Conservation (phyloP, 257 asterid genomes). For the Ehretia macrophylla region DNA sequence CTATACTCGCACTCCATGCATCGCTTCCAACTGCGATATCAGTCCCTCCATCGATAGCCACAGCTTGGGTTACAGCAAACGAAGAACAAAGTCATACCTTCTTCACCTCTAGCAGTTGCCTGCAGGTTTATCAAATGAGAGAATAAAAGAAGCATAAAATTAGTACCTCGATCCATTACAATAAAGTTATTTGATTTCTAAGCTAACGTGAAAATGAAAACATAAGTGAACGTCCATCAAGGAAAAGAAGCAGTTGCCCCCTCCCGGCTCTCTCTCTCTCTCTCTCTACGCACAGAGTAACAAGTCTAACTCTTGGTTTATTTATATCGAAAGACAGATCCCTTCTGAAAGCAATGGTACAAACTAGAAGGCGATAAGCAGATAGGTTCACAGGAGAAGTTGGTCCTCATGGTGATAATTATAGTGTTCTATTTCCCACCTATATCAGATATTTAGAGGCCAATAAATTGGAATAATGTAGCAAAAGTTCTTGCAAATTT, state of each 20-base stretch:
- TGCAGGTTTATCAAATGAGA: slow-evolving; percentile 22
- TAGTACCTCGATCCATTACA: background rate
- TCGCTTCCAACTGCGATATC: slow-evolving; percentile 4
- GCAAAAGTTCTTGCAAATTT: background rate
- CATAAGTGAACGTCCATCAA: background rate
- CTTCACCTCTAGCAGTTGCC: slow-evolving; percentile 98
- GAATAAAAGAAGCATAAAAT: background rate
- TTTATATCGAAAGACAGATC: too few species aligned
- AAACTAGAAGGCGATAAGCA: too few species aligned
- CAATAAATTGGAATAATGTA: too few species aligned
- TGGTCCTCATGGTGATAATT: too few species aligned
- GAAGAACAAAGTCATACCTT: slow-evolving; percentile 91
- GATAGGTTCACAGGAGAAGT: too few species aligned
- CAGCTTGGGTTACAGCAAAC: slow-evolving; percentile 98
- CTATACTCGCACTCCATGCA: background rate
- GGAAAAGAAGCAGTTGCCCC: too few species aligned
- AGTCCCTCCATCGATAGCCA: slow-evolving; percentile 94
- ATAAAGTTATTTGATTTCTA: background rate
- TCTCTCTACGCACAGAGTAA: too few species aligned
- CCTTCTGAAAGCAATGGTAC: too few species aligned
- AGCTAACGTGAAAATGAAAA: background rate
- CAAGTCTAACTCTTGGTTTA: too few species aligned
- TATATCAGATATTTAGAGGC: too few species aligned
- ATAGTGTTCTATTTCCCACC: too few species aligned
- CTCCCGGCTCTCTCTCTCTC: too few species aligned